A percentile compares a stretch with the other conserved stretches of the same genome.
These are phyloP conservation scores for Calonectria ilicicola DNA, from an alignment of 2,329 filamentous ascomycete genomes.

Conservation along the genomic window DNA sequence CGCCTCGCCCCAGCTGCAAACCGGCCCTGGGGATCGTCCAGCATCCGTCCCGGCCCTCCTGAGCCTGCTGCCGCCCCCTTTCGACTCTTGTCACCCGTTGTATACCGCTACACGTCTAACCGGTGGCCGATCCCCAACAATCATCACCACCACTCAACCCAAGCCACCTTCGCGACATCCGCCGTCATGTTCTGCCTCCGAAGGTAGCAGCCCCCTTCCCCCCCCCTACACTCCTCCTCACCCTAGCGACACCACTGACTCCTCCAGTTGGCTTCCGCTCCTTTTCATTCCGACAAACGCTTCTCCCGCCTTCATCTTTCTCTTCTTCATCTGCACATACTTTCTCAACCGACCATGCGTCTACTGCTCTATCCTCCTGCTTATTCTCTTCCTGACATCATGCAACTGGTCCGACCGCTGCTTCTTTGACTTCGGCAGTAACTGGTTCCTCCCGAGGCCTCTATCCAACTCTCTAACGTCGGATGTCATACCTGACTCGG, in stretches of 20 bases:
- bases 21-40: not conserved
- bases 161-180: constrained; percentile 22
- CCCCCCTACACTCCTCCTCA: constrained; percentile 25
- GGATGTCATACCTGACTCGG: constrained; percentile 39
- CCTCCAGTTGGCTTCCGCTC: constrained; percentile 81
- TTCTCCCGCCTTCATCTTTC: constrained; percentile 85
- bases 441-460: constrained; percentile 91
- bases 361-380: constrained; percentile 95
- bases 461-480: constrained; percentile 45
- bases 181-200: constrained; percentile 71
- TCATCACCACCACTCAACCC: constrained; percentile 18
- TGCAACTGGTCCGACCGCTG: constrained; percentile 91
- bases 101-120: constrained; percentile 24
- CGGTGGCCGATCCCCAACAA: constrained; percentile 13
- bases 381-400: constrained; percentile 92
- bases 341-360: constrained; percentile 96
- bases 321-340: constrained; percentile 94
- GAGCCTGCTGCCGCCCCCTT: not conserved
- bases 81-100: constrained; percentile 4
- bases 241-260: constrained; percentile 21
- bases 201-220: too few relatives aligned
- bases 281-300: constrained; percentile 91
- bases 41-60: not conserved
- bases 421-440: constrained; percentile 91
- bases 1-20: not conserved